Evolutionary conservation across 192 early-diverging fungal genomes (phyloP).

Genomic region (Backusella sp.): DNA sequence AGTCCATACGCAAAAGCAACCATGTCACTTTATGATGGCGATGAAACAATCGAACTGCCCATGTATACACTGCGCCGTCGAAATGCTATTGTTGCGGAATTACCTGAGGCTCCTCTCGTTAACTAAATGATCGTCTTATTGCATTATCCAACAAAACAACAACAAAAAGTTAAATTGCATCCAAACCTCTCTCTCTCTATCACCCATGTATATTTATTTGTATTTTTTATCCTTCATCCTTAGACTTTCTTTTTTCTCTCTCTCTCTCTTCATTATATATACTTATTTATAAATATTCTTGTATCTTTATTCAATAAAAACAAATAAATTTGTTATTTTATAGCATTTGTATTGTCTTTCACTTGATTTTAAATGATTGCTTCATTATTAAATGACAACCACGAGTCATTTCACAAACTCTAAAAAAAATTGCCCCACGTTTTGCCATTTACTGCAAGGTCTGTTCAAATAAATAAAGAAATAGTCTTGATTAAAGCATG

Average conservation of each 20-base stretch:
- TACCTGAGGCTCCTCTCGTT: conserved; percentile 28
- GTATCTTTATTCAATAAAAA: conserved; percentile 7
- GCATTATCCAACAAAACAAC: not conserved
- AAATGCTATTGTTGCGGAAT: conserved; percentile 30
- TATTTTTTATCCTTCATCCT: not conserved
- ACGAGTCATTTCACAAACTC: not conserved
- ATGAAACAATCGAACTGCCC: conserved; percentile 21
- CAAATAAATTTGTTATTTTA: not conserved
- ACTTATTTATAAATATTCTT: not conserved
- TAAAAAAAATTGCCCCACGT: not conserved
- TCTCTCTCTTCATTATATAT: not conserved
- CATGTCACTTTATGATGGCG: conserved; percentile 15
- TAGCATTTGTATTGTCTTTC: not conserved
- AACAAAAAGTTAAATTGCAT: not conserved
- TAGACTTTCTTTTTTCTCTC: not conserved
- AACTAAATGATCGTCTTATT: not conserved
- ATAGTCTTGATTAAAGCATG: not conserved
- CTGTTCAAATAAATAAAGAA: not conserved
- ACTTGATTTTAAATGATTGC: not conserved
- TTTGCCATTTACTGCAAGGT: not conserved
- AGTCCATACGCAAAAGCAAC: conserved; percentile 23
- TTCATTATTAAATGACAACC: not conserved
- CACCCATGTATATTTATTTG: conserved; percentile 1
- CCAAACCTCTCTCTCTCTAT: not conserved
- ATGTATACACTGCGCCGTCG: conserved; percentile 29